These are phyloP conservation scores for Saitozyma podzolica DNA, from an alignment of 768 basidiomycete species.

Conservation along the genomic window DNA sequence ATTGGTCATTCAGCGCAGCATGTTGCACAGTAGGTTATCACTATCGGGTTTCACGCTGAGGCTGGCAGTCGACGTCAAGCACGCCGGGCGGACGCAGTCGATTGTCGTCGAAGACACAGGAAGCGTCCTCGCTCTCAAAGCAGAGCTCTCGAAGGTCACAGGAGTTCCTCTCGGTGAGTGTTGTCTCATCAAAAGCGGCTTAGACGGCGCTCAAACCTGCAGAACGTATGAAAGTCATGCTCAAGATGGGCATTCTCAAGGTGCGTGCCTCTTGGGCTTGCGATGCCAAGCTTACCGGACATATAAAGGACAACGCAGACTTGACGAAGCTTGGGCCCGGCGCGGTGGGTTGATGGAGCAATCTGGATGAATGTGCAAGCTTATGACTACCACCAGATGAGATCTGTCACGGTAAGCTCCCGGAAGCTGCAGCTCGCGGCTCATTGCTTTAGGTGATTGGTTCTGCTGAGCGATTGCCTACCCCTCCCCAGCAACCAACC, in stretches of 20 bases:
- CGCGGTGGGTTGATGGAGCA: too few relatives aligned
- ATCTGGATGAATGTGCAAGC: too few relatives aligned
- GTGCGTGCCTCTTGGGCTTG: constrained; percentile 52
- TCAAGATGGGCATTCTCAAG: constrained; percentile 88
- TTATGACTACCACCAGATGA: too few relatives aligned
- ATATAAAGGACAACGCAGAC: too few relatives aligned
- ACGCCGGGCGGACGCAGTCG: constrained; percentile 76
- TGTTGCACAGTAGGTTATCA: too few relatives aligned
- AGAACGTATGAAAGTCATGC: constrained; percentile 96
- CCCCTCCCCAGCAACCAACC: constrained; percentile 73
- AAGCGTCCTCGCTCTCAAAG: constrained; percentile 72
- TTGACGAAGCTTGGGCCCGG: too few relatives aligned
- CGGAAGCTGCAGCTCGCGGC: too few relatives aligned
- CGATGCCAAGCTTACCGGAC: too few relatives aligned
- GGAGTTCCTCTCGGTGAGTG: constrained; percentile 62
- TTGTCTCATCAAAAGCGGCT: neutral
- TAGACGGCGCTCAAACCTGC: constrained; percentile 30
- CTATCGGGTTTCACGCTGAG: too few relatives aligned
- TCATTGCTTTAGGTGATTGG: constrained; percentile 64
- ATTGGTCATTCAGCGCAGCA: too few relatives aligned
- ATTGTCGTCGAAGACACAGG: constrained; percentile 68
- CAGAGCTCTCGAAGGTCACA: constrained; percentile 73
- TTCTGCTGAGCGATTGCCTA: constrained; percentile 85
- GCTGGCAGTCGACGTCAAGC: constrained; percentile 72
- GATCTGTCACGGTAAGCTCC: too few relatives aligned